A percentile compares a stretch with the other conserved stretches of the same genome.
Evolutionary conservation across 2,329 filamentous ascomycete species (phyloP).

Genomic region (Cryphonectria japonica): DNA sequence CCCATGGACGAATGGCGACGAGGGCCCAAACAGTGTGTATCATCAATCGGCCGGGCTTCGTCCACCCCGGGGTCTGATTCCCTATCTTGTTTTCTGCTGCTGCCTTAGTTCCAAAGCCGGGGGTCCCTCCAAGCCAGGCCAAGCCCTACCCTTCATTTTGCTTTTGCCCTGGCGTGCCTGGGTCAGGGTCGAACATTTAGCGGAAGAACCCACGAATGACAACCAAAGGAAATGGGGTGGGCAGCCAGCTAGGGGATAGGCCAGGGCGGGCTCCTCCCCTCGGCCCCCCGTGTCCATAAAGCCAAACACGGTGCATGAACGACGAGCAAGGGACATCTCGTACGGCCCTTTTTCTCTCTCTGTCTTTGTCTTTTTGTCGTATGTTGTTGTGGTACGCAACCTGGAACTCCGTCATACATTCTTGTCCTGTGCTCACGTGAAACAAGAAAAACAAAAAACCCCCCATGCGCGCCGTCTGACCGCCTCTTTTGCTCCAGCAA

Average conservation of each 20-base stretch:
- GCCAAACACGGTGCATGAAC: constrained; percentile 11
- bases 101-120: background rate
- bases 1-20: background rate
- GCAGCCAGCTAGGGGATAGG: background rate
- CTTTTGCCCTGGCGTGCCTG: background rate
- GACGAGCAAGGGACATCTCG: background rate
- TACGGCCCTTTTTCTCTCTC: background rate
- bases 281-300: background rate
- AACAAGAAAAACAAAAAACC: background rate
- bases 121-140: background rate
- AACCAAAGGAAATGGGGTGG: background rate
- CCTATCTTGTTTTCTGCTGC: background rate
- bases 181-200: background rate
- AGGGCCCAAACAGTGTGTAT: background rate
- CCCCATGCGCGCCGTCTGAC: background rate
- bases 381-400: background rate
- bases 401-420: background rate
- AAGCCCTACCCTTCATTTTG: background rate
- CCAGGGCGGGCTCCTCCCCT: background rate
- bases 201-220: background rate
- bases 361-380: background rate
- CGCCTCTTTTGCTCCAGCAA: background rate
- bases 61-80: background rate
- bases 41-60: background rate
- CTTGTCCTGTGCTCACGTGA: constrained; percentile 6